Conservation (phyloP, 202 grass and related monocot species). For the Dendrocalamus latiflorus region DNA sequence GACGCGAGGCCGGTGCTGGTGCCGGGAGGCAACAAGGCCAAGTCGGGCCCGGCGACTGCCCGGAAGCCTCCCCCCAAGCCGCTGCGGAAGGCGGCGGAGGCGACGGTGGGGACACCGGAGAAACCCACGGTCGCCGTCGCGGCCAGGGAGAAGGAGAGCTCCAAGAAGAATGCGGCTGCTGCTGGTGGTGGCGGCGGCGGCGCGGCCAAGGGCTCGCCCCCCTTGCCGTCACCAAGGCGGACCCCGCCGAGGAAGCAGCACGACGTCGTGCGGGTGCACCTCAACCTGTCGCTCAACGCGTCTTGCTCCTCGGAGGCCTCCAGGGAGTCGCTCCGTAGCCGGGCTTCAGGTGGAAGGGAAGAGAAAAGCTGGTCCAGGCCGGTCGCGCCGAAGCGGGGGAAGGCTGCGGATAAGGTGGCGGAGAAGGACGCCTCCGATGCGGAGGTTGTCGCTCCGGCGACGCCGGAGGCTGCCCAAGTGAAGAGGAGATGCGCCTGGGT, state of each 20-base stretch:
- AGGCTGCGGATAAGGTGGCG: too few species aligned
- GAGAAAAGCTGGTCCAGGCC: slow-evolving; percentile 28
- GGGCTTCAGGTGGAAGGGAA: slow-evolving; percentile 40
- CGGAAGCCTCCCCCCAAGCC: slow-evolving; percentile 52
- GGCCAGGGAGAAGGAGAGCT: slow-evolving; percentile 6
- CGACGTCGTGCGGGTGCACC: slow-evolving; percentile 31
- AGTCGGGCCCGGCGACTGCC: slow-evolving; percentile 14
- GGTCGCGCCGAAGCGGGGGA: slow-evolving; percentile 39
- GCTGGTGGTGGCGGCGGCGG: background rate
- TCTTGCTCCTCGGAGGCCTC: slow-evolving; percentile 77
- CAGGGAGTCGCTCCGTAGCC: slow-evolving; percentile 39
- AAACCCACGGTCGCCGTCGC: background rate
- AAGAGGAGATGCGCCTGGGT: too few species aligned
- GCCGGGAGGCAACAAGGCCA: slow-evolving; percentile 80
- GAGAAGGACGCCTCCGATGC: too few species aligned
- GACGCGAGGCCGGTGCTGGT: slow-evolving; percentile 73
- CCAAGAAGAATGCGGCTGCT: slow-evolving; percentile 30
- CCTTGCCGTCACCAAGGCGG: slow-evolving; percentile 36
- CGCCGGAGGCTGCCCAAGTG: too few species aligned
- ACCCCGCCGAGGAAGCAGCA: slow-evolving; percentile 43
- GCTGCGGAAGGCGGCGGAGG: slow-evolving; percentile 20
- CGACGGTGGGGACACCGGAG: slow-evolving; percentile 7
- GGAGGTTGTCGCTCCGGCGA: too few species aligned
- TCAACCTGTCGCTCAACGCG: slow-evolving; percentile 47
- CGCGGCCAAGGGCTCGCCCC: slow-evolving; percentile 8